phyloP scores from a whole-genome alignment of 2,329 filamentous ascomycete genomes.

The Arthrobotrys iridis region DNA sequence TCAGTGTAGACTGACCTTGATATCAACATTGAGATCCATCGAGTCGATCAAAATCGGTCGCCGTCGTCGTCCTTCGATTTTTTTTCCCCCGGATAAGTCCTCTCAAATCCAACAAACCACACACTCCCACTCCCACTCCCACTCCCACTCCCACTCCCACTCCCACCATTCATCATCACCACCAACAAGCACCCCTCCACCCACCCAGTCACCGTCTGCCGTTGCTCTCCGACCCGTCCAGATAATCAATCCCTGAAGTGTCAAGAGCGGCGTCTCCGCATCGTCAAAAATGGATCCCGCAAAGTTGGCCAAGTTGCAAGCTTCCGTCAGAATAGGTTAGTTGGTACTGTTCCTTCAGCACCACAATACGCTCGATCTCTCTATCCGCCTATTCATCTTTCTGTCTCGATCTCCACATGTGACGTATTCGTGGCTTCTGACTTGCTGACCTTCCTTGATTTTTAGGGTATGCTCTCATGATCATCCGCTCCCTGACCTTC shows the following conservation, averaged over 20 bases:
- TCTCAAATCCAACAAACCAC: slow-evolving; percentile 2
- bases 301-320: slow-evolving; percentile 72
- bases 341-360: slow-evolving; percentile 54
- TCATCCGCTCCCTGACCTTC: background rate
- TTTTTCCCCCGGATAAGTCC: background rate
- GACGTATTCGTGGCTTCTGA: background rate
- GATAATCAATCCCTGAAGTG: background rate
- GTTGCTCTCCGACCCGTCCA: slow-evolving; percentile 58
- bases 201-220: background rate
- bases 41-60: no score
- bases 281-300: slow-evolving; percentile 67
- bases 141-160: background rate
- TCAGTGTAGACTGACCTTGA: no score
- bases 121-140: background rate
- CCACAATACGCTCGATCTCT: background rate
- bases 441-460: slow-evolving; percentile 29
- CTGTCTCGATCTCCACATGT: no score
- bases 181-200: background rate
- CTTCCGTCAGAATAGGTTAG: slow-evolving; percentile 72
- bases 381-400: no score
- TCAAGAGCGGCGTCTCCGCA: background rate
- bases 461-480: slow-evolving; percentile 31
- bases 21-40: no score
- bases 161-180: background rate
- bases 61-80: background rate